Evolutionary conservation across 73 alveolate genomes (phyloP).

Genomic region (Uronychia setigera): DNA sequence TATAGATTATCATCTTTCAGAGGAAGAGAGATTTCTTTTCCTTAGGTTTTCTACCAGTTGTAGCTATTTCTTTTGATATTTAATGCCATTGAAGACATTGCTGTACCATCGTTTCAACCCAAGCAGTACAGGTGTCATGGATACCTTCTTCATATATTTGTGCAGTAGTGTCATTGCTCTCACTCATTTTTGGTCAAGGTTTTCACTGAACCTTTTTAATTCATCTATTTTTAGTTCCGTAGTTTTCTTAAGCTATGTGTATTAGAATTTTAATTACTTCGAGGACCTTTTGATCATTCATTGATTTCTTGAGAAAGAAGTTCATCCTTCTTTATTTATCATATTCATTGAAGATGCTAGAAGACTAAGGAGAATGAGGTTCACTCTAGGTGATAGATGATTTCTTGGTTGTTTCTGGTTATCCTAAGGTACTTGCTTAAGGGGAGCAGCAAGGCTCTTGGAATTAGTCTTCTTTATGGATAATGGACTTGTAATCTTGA

Average conservation of each 20-base stretch:
- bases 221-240: too few relatives aligned
- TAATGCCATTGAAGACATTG: not conserved
- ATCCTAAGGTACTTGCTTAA: too few relatives aligned
- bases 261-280: too few relatives aligned
- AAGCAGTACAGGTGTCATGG: too few relatives aligned
- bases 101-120: not conserved
- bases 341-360: not conserved
- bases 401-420: too few relatives aligned
- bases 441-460: too few relatives aligned
- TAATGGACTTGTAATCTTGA: not conserved
- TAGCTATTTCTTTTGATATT: not conserved
- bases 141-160: not conserved
- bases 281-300: not conserved
- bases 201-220: too few relatives aligned
- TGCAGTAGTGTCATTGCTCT: too few relatives aligned
- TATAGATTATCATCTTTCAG: not conserved
- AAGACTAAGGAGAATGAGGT: not conserved
- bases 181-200: too few relatives aligned
- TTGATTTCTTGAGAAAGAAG: not conserved
- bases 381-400: too few relatives aligned
- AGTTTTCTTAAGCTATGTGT: too few relatives aligned
- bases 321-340: not conserved
- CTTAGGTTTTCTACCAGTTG: not conserved
- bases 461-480: too few relatives aligned
- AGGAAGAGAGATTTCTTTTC: not conserved